Percentiles rank a stretch among this genome's conserved stretches.
Conservation (phyloP, 352 stramenopile species). For the Phytophthora ramorum region DNA sequence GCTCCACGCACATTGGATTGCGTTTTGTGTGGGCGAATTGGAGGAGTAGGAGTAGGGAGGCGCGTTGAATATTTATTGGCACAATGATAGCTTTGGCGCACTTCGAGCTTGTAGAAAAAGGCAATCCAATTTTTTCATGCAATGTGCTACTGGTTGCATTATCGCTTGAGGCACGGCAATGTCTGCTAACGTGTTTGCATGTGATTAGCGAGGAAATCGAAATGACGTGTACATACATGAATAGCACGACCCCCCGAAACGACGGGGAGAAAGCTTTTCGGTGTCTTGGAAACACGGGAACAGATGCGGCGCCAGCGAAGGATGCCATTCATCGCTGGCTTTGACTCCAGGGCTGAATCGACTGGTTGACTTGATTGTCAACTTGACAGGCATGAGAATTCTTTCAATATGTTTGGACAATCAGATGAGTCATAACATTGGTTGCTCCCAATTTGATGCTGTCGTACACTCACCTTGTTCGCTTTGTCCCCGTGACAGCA, state of each 20-base stretch:
- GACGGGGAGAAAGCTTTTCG: slow-evolving; percentile 1
- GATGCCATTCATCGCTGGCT: too few relatives aligned
- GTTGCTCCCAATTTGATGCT: too few relatives aligned
- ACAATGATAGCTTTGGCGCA: slow-evolving; percentile 47
- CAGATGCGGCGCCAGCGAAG: slow-evolving; percentile 25
- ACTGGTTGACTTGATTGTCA: too few relatives aligned
- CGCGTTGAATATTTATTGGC: slow-evolving; percentile 54
- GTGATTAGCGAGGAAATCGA: neutral
- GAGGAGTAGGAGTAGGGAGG: slow-evolving; percentile 23
- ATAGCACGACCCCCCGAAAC: slow-evolving; percentile 22
- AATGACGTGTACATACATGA: too few relatives aligned
- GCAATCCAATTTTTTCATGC: slow-evolving; percentile 36
- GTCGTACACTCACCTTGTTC: neutral
- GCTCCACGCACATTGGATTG: slow-evolving; percentile 13
- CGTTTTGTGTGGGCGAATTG: slow-evolving; percentile 21
- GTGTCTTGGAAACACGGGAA: neutral
- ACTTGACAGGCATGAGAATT: neutral
- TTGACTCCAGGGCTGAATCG: too few relatives aligned
- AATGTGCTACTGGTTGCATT: slow-evolving; percentile 15
- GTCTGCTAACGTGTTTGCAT: slow-evolving; percentile 15
- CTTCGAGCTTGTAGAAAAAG: slow-evolving; percentile 50
- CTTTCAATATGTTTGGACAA: neutral
- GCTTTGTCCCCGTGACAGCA: neutral
- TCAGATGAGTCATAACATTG: neutral
- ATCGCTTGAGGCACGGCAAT: neutral